Percentiles rank a stretch among this genome's conserved stretches.
These are phyloP conservation scores for Barbatosphaeria neglecta DNA, from an alignment of 495 filamentous ascomycete genomes.

Conservation along the genomic window DNA sequence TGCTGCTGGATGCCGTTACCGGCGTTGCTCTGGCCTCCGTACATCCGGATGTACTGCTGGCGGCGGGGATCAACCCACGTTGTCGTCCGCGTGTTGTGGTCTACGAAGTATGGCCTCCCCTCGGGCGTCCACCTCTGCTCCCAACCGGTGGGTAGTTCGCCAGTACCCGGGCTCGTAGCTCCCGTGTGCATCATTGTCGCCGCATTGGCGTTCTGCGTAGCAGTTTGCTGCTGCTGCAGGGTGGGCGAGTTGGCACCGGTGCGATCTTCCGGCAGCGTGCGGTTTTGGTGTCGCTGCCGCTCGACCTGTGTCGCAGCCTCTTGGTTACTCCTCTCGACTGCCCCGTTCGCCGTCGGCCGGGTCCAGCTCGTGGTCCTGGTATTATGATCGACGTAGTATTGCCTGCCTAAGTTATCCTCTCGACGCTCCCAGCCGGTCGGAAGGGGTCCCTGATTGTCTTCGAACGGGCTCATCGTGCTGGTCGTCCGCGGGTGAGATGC, in stretches of 20 bases:
- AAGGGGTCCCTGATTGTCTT: constrained; percentile 84
- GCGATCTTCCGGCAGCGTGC: constrained; percentile 90
- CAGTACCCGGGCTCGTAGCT: constrained; percentile 86
- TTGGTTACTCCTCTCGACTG: constrained; percentile 61
- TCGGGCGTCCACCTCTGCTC: constrained; percentile 93
- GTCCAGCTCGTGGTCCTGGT: constrained; percentile 94
- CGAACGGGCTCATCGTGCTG: constrained; percentile 77
- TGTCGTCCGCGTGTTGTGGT: constrained; percentile 96
- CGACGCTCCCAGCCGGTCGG: constrained; percentile 92
- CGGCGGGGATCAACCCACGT: constrained; percentile 99
- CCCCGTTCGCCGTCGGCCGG: constrained; percentile 71
- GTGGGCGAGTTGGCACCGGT: constrained; percentile 90
- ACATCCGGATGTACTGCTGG: constrained; percentile 98
- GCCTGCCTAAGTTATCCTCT: constrained; percentile 90
- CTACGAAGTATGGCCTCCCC: constrained; percentile 93
- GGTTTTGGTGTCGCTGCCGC: constrained; percentile 83
- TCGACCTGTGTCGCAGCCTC: constrained; percentile 84
- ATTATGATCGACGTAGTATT: constrained; percentile 99
- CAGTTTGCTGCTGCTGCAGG: constrained; percentile 48
- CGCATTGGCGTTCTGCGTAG: constrained; percentile 41
- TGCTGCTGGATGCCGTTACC: constrained; percentile 92
- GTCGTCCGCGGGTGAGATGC: constrained; percentile 22
- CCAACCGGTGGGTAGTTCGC: constrained; percentile 92
- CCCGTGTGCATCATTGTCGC: constrained; percentile 90
- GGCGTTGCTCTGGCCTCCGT: constrained; percentile 64